Percentiles rank a stretch among this genome's conserved stretches.
phyloP scores from a whole-genome alignment of 129 eudicot genomes.

The Pseudognaphalium luteoalbum region DNA sequence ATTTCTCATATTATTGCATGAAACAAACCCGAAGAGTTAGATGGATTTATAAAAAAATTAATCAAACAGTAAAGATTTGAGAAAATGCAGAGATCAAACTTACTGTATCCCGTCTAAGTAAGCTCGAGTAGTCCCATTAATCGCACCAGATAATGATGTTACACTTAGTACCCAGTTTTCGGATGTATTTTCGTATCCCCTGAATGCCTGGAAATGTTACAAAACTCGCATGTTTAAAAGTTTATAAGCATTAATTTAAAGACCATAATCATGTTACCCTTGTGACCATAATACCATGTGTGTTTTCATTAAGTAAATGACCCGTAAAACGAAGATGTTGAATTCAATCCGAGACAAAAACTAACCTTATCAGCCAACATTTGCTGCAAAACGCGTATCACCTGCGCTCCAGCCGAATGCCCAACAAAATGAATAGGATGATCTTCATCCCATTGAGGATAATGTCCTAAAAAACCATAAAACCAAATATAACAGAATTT shows the following conservation, averaged over 20 bases:
- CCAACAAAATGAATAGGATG: constrained; percentile 98
- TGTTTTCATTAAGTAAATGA: background rate
- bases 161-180: constrained; percentile 88
- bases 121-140: constrained; percentile 91
- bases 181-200: constrained; percentile 70
- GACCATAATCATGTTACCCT: background rate
- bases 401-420: constrained; percentile 97
- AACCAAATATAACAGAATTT: constrained; percentile 30
- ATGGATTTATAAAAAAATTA: background rate
- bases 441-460: constrained; percentile 95
- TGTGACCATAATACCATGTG: background rate
- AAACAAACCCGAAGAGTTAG: background rate
- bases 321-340: background rate
- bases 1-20: constrained; percentile 52
- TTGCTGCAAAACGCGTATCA: constrained; percentile 83
- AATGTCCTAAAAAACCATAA: constrained; percentile 56
- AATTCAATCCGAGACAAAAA: constrained; percentile 9
- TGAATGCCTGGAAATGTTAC: constrained; percentile 62
- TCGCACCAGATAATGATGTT: constrained; percentile 90
- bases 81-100: constrained; percentile 33
- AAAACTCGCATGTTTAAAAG: background rate
- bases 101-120: constrained; percentile 97
- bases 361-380: constrained; percentile 93
- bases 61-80: background rate
- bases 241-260: background rate